Base-by-base conservation (phyloP, 2,329 filamentous ascomycete genomes). In the Exophiala sideris region DNA sequence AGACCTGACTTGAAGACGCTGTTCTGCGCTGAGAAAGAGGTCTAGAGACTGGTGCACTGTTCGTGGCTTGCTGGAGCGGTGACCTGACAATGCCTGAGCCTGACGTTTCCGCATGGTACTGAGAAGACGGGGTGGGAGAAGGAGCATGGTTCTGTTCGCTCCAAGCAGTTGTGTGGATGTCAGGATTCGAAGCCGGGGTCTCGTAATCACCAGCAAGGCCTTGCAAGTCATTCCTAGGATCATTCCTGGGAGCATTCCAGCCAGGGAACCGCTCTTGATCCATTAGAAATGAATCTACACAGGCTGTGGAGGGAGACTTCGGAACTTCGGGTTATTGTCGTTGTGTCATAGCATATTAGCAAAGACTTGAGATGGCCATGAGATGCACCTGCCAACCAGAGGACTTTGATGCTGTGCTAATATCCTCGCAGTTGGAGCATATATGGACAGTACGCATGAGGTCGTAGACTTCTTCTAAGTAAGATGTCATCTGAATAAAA, bases 21-120 rank as follows among this genome's bases (percentile, higher is more conserved):
- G 50, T 44, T 48, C 59, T 54, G 34, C 56, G 58, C 35, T 62
- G 60, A 16, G 61, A 45, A n/a, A 50, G 41, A 8, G 60, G 58
- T 35, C 60, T 50, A 9, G 50, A 54, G 33, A 40, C 44, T 14
- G 47, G 38, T n/a, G 48, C 11, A 16, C 42, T 47, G 39, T 42
- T 54, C 12, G 50, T 46, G 14, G 40, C 16, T 33, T 57, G 54
- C 40, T 54, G 57, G 11, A 56, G 40, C 4, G 57, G 54, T 14
- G 57, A 52, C 36, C 57, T 57, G 52, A 51, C 36, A 21, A 55
- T 48, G 10, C 54, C 46, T 11, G 57, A 48, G 12, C 21, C 34
- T 5, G 51, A 52, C 12, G 57, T 14, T n/a, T 57, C 54, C 35
- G 44, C 45, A 35, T 50, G 10, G 45, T 57, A 57, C 32, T 50